A percentile compares a stretch with the other conserved stretches of the same genome.
Evolutionary conservation across 345 rosid genomes (phyloP).

Genomic region (Pugionium cornutum): DNA sequence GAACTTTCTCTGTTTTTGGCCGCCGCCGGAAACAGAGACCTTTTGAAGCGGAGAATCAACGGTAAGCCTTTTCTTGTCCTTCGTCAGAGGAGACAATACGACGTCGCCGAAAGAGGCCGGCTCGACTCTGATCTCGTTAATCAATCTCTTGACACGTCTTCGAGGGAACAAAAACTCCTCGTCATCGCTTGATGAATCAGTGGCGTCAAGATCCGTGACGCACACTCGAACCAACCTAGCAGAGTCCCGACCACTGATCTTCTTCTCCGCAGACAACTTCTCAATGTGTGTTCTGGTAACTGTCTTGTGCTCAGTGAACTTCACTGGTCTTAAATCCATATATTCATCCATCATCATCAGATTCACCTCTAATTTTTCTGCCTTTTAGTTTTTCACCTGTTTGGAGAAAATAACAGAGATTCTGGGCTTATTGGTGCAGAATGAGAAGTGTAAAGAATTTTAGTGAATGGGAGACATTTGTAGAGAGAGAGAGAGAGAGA

Average conservation of each 20-base stretch:
- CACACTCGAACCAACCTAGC: constrained; percentile 57
- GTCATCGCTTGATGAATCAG: constrained; percentile 89
- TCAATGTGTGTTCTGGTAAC: constrained; percentile 50
- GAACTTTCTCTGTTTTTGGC: constrained; percentile 55
- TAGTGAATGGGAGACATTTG: constrained; percentile 3
- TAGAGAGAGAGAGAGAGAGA: constrained; percentile 1
- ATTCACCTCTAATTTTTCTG: background rate
- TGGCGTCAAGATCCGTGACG: constrained; percentile 72
- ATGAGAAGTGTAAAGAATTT: background rate
- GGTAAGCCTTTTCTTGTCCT: constrained; percentile 1
- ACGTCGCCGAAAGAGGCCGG: constrained; percentile 22
- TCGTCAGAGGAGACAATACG: constrained; percentile 7
- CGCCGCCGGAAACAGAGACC: constrained; percentile 1
- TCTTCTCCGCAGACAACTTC: constrained; percentile 26
- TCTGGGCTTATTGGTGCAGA: constrained; percentile 3
- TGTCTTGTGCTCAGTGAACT: constrained; percentile 65
- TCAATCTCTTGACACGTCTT: constrained; percentile 65
- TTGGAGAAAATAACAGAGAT: constrained; percentile 3
- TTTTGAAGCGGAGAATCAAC: constrained; percentile 26
- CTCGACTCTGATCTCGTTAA: constrained; percentile 73
- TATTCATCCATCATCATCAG: constrained; percentile 24
- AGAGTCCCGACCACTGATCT: constrained; percentile 23
- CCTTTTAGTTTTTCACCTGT: no score
- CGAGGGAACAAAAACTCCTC: constrained; percentile 43
- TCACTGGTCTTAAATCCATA: constrained; percentile 50